Percentiles rank a stretch among this genome's conserved stretches.
Evolutionary conservation across 1,284 basidiomycete species (phyloP).

Genomic region (Cutaneotrichosporon cyanovorans): DNA sequence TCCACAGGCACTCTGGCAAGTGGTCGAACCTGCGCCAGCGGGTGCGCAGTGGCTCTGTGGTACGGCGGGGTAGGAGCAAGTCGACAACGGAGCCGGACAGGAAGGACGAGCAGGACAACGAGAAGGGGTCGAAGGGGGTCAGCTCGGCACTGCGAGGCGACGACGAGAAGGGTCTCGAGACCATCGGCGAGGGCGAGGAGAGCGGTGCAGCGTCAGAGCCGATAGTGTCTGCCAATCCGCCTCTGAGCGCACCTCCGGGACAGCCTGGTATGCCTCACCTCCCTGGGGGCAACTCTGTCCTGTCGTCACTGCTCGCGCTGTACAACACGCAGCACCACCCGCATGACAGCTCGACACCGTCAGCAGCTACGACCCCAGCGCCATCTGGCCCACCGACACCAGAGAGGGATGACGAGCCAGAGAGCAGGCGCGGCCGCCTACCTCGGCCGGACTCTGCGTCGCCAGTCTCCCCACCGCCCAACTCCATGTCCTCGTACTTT

Average conservation of each 20-base stretch:
- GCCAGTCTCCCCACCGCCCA: not conserved
- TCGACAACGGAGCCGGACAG: not conserved
- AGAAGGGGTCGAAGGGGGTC: not conserved
- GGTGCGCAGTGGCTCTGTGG: slow-evolving; percentile 16
- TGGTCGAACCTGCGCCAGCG: slow-evolving; percentile 39
- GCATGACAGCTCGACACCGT: not conserved
- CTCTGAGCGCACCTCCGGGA: slow-evolving; percentile 2
- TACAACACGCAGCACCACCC: slow-evolving; percentile 31
- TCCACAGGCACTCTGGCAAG: slow-evolving; percentile 43
- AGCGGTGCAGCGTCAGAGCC: no score
- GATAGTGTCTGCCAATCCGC: slow-evolving; percentile 4
- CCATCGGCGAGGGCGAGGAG: no score
- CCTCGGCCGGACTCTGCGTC: not conserved
- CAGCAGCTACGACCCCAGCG: not conserved
- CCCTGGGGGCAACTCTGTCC: slow-evolving; percentile 32
- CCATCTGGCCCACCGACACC: not conserved
- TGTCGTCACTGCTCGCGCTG: slow-evolving; percentile 40
- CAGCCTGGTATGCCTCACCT: slow-evolving; percentile 13
- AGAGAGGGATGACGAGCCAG: not conserved
- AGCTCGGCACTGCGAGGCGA: not conserved
- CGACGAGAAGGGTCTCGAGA: not conserved
- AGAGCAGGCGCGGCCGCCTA: not conserved
- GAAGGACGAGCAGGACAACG: not conserved
- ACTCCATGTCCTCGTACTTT: not conserved
- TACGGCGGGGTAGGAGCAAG: not conserved